phyloP scores from a whole-genome alignment of 352 stramenopile species.

The Globisporangium viniferum region DNA sequence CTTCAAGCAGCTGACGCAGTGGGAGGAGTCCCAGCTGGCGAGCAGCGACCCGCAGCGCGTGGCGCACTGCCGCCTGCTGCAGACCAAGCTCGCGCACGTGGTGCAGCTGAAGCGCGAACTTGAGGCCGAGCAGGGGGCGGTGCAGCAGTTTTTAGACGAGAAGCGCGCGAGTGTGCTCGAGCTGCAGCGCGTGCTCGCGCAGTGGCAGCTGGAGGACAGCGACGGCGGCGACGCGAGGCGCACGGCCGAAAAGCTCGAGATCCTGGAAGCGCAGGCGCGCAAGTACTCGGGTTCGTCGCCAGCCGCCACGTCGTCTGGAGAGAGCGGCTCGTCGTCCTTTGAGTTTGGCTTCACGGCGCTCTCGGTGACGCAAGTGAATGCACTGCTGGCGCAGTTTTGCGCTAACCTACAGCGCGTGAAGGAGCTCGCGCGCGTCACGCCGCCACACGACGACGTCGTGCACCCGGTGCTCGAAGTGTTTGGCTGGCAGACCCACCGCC shows the following conservation, averaged over 20 bases:
- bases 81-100: constrained; percentile 23
- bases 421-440: background rate
- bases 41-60: constrained; percentile 15
- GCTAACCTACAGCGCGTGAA: constrained; percentile 22
- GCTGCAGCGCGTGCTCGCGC: constrained; percentile 20
- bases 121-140: constrained; percentile 21
- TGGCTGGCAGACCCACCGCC: constrained; percentile 32
- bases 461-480: constrained; percentile 26
- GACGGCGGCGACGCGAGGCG: background rate
- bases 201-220: constrained; percentile 26
- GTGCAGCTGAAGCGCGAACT: constrained; percentile 27
- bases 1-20: constrained; percentile 19
- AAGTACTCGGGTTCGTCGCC: background rate
- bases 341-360: constrained; percentile 25
- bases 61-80: constrained; percentile 5
- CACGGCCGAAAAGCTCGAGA: constrained; percentile 30
- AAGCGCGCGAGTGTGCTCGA: constrained; percentile 14
- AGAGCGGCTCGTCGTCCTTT: background rate
- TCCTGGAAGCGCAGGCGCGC: constrained; percentile 22
- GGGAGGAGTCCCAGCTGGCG: background rate
- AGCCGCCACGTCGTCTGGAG: background rate
- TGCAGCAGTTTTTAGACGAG: constrained; percentile 12
- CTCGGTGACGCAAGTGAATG: constrained; percentile 5
- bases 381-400: constrained; percentile 20
- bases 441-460: background rate